phyloP scores from a whole-genome alignment of 1,284 basidiomycete species.

The Apiotrichum montevideense region DNA sequence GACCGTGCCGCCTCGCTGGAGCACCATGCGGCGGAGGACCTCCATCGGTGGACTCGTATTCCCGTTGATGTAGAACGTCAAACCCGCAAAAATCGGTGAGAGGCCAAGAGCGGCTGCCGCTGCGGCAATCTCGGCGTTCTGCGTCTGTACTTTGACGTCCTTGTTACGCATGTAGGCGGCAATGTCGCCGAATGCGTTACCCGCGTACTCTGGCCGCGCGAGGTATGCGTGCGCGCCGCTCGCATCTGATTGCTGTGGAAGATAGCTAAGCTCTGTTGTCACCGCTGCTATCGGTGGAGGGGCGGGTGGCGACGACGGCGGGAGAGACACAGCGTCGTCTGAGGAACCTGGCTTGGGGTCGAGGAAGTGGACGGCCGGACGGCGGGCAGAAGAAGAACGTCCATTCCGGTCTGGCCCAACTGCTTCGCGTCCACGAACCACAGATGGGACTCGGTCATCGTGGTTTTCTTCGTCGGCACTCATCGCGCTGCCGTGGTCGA shows the following conservation, averaged over 20 bases:
- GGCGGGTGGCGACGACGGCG: not conserved
- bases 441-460: no score
- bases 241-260: not conserved
- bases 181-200: constrained; percentile 72
- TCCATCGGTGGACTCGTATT: constrained; percentile 82
- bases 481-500: not conserved
- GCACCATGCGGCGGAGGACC: constrained; percentile 70
- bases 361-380: not conserved
- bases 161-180: constrained; percentile 86
- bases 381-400: not conserved
- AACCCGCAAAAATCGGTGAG: constrained; percentile 61
- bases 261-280: not conserved
- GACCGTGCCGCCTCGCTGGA: constrained; percentile 75
- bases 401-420: no score
- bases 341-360: no score
- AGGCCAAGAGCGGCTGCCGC: constrained; percentile 24
- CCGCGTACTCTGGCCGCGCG: constrained; percentile 57
- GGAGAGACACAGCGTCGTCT: not conserved
- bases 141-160: constrained; percentile 80
- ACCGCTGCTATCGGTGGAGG: not conserved
- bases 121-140: constrained; percentile 60
- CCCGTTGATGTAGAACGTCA: constrained; percentile 86
- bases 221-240: constrained; percentile 28
- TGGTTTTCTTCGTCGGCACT: no score
- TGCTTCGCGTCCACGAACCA: no score